Percentiles rank a stretch among this genome's conserved stretches.
Conservation (phyloP, 83 land plant genomes). For the Thuja plicata region DNA sequence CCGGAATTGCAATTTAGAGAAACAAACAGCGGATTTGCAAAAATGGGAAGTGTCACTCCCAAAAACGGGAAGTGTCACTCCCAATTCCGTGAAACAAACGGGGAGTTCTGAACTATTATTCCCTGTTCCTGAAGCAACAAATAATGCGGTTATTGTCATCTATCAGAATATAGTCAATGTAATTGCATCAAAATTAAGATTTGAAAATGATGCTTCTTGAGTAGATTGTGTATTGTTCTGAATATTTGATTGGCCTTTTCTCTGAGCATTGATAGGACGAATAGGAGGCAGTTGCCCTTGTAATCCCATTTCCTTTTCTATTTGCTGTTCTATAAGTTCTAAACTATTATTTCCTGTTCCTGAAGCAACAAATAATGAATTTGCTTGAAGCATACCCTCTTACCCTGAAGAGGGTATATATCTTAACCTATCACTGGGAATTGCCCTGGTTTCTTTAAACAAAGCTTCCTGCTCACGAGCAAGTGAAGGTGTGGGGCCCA, state of each 20-base stretch:
- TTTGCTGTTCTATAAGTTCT: not conserved
- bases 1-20: no score
- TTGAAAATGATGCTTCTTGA: no score
- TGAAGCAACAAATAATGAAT: not conserved
- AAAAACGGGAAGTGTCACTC: no score
- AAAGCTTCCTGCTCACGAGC: not conserved
- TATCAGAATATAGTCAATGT: no score
- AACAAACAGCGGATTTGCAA: no score
- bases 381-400: not conserved
- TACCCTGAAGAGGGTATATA: not conserved
- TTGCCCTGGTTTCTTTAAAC: not conserved
- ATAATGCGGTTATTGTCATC: no score
- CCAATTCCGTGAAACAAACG: no score
- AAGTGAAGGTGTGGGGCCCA: not conserved
- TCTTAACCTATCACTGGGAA: not conserved
- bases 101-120: not conserved
- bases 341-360: not conserved
- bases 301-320: not conserved
- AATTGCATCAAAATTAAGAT: no score
- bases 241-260: not conserved
- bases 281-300: conserved; percentile 6
- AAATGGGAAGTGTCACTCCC: no score
- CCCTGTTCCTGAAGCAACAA: not conserved
- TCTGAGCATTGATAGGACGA: not conserved
- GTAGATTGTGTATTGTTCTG: conserved; percentile 2